Base-by-base conservation (phyloP, 148 eudicot species). In the Silene conica region DNA sequence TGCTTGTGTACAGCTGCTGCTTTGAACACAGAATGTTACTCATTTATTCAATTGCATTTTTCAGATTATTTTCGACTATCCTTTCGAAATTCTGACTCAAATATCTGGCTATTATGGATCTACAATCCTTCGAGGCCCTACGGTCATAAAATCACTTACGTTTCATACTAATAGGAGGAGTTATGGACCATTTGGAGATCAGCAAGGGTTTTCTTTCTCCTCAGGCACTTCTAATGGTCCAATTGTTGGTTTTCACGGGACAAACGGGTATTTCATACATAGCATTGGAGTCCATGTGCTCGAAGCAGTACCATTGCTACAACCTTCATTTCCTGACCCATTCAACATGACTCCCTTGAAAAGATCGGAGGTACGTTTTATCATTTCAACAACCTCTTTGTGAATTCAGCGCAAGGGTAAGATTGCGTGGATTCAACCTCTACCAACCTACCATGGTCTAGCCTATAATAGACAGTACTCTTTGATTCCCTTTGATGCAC, bases 121-220 rank as follows among this genome's bases (percentile, higher is more conserved):
- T n/a, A 80, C 80, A 13, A 76, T 80, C 31, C 46, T 80, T 41
- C 80, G 80, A 67, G 85, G 85, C 4, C 85, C 85, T 13, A 79
- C 82, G 9, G 21, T 82, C 7, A 67, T 79, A 20, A 82, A 82
- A 67, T 82, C 85, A 22, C 74, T 82, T 63, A 82, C 85, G 43
- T 82, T 82, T 31, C 82, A 73, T 28, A 82, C 85, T 28, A 82
- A 73, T 18, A 82, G 71, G 65, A 79, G 77, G 63, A 76, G 72
- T 71, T 82, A 79, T 38, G 85, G 85, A 69, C 85, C 85, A 38
- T 82, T 82, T 69, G 85, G 85, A 43, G 85, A 82, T 58, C 75
- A 63, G 15, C 82, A 82, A 77, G 85, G 85, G 43, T 48, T 82
- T 25, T 60, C 73, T 23, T 82, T 82, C 76, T 79, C 80, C 18